phyloP scores from a whole-genome alignment of 2,329 filamentous ascomycete genomes.

The Paraphoma chrysanthemicola region DNA sequence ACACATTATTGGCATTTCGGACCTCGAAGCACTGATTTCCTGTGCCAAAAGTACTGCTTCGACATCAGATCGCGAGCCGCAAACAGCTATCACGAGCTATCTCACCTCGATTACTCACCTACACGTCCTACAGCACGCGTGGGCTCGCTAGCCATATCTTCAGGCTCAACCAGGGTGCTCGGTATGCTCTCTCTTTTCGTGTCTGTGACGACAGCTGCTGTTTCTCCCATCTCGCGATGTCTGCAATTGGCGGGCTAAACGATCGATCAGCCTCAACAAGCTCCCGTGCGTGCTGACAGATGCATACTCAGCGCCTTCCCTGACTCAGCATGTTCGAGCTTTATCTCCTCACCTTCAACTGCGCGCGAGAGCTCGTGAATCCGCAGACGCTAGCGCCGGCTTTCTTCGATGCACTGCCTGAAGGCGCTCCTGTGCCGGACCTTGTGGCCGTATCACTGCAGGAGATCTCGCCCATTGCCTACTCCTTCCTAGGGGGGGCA shows the following conservation, averaged over 20 bases:
- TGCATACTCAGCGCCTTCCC: conserved; percentile 12
- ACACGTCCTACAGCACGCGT: too few species aligned
- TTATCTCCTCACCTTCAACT: conserved; percentile 90
- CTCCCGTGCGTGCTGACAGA: conserved; percentile 27
- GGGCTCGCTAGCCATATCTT: too few species aligned
- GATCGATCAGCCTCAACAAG: conserved; percentile 15
- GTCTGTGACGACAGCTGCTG: neutral
- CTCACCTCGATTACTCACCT: too few species aligned
- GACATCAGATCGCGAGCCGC: too few species aligned
- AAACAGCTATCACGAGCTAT: too few species aligned
- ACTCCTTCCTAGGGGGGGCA: conserved; percentile 84
- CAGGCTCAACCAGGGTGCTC: neutral
- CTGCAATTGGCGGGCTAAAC: neutral
- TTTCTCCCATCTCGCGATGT: neutral
- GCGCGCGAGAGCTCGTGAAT: conserved; percentile 75
- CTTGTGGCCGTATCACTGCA: conserved; percentile 76
- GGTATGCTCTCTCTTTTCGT: neutral
- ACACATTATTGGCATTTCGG: neutral
- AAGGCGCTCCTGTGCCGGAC: conserved; percentile 64
- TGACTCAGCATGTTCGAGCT: conserved; percentile 61
- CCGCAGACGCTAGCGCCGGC: conserved; percentile 73
- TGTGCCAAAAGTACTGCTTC: too few species aligned
- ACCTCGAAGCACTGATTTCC: neutral
- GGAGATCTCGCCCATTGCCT: conserved; percentile 84
- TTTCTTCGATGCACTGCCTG: conserved; percentile 57